A percentile compares a stretch with the other conserved stretches of the same genome.
These are phyloP conservation scores for Lonicera japonica DNA, from an alignment of 129 eudicot genomes.

Conservation along the genomic window DNA sequence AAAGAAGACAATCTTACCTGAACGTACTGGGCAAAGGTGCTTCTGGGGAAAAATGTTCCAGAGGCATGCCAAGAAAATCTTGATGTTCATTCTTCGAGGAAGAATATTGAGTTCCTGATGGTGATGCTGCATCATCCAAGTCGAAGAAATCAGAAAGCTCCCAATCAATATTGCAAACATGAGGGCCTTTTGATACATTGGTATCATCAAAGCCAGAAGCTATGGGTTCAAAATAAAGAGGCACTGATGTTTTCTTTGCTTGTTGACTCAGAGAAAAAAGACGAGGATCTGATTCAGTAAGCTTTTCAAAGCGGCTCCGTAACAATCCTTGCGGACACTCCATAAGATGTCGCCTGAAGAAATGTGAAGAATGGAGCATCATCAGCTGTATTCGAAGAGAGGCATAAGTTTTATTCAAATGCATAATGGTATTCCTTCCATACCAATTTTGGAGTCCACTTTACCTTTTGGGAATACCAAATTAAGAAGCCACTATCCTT, in stretches of 20 bases:
- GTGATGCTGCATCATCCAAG: constrained; percentile 45
- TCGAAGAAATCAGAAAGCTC: constrained; percentile 36
- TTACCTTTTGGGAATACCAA: no score
- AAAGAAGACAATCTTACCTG: no score
- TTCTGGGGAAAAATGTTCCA: no score
- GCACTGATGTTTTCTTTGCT: constrained; percentile 41
- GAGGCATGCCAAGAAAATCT: no score
- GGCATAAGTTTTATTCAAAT: no score
- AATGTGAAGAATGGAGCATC: constrained; percentile 4
- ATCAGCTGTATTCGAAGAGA: no score
- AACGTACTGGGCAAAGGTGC: no score
- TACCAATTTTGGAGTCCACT: no score
- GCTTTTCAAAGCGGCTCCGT: constrained; percentile 79
- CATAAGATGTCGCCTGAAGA: constrained; percentile 63
- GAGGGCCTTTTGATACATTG: constrained; percentile 31
- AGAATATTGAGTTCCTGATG: constrained; percentile 71
- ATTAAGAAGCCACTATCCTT: no score
- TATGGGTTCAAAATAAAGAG: constrained; percentile 73
- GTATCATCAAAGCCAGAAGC: constrained; percentile 55
- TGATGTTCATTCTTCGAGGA: constrained; percentile 49
- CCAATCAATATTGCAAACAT: constrained; percentile 44
- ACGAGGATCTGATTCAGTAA: constrained; percentile 81
- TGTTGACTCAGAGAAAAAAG: constrained; percentile 71
- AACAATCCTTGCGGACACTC: constrained; percentile 71
- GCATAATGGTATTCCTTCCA: no score